Evolutionary conservation across 345 rosid species (phyloP), one percentile per base, ranked within the genome.

Genomic region (Dipteronia sinensis): DNA sequence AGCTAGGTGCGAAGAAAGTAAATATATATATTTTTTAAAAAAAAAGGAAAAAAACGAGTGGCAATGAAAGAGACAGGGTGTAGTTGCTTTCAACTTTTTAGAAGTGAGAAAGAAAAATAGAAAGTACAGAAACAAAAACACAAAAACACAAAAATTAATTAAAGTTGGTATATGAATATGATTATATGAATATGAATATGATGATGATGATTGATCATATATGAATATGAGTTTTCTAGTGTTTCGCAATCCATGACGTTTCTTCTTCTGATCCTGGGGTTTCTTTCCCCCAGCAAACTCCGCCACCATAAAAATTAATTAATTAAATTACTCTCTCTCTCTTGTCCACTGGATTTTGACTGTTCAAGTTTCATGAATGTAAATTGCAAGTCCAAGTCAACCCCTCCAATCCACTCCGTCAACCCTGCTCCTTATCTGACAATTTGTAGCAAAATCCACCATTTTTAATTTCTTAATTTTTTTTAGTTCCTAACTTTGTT

Each of bases 11-110:
- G 49, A 7, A 53, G 49, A 7, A 53, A 20, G 31, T 2, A 16
- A 76, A 47, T 29, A 27, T 27, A 27, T 27, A 29, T 29, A 29
- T 29, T 29, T 29, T 29, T 29, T 29, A 80, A n/a, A 25, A 61
- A 70, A 76, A 55, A 61, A 19, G 59, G 38, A 4, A 64, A 79
- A 76, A 81, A 88, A 83, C 20, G 86, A 85, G 88, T 83, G 90
- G 89, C 87, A 27, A 76, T 73, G 86, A 87, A 81, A 86, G 87
- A 69, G 84, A 87, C 88, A 86, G 85, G 77, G 89, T 73, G 86
- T 71, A 11, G 88, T 85, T 80, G 83, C 87, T 86, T 85, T 90
- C 88, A 69, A 76, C 83, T 85, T 87, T 82, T 69, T 59, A 20
- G 7, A 67, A 64, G 74, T 15, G 63, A 20, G 10, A 19, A 63